Conservation (phyloP, 1,284 basidiomycete genomes). For the Boletus albobrunnescens region DNA sequence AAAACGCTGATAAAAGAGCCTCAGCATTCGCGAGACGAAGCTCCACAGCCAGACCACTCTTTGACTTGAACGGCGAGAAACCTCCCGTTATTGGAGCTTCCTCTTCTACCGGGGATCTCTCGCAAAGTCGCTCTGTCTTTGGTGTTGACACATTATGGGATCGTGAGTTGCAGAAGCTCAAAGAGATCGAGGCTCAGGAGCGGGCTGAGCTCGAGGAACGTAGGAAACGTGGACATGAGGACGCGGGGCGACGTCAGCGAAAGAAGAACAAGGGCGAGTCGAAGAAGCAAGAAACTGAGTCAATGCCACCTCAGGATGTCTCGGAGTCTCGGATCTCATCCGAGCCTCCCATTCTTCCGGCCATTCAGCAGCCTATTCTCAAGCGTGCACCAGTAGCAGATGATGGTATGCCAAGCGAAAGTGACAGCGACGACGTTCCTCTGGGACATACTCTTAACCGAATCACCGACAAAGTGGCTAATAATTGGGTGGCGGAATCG, state of each 20-base stretch:
- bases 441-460: slow-evolving; percentile 23
- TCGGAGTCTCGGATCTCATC: slow-evolving; percentile 35
- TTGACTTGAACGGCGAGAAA: slow-evolving; percentile 48
- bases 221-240: slow-evolving; percentile 41
- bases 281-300: slow-evolving; percentile 41
- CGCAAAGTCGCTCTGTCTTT: slow-evolving; percentile 67
- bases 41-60: slow-evolving; percentile 55
- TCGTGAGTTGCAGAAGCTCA: slow-evolving; percentile 69
- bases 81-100: slow-evolving; percentile 30
- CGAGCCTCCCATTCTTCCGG: slow-evolving; percentile 55
- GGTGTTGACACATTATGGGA: slow-evolving; percentile 81
- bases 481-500: slow-evolving; percentile 55
- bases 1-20: slow-evolving; percentile 21
- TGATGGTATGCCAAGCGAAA: slow-evolving; percentile 47
- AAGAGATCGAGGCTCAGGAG: slow-evolving; percentile 65
- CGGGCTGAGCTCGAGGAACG: slow-evolving; percentile 48
- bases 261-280: slow-evolving; percentile 40
- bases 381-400: slow-evolving; percentile 43
- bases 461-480: slow-evolving; percentile 32
- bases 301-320: slow-evolving; percentile 11
- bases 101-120: slow-evolving; percentile 29
- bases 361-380: slow-evolving; percentile 45
- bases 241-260: slow-evolving; percentile 38
- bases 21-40: slow-evolving; percentile 43
- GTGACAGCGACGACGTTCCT: slow-evolving; percentile 42